These are phyloP conservation scores for Calvatia gigantea DNA, from an alignment of 768 basidiomycete species.

Conservation along the genomic window DNA sequence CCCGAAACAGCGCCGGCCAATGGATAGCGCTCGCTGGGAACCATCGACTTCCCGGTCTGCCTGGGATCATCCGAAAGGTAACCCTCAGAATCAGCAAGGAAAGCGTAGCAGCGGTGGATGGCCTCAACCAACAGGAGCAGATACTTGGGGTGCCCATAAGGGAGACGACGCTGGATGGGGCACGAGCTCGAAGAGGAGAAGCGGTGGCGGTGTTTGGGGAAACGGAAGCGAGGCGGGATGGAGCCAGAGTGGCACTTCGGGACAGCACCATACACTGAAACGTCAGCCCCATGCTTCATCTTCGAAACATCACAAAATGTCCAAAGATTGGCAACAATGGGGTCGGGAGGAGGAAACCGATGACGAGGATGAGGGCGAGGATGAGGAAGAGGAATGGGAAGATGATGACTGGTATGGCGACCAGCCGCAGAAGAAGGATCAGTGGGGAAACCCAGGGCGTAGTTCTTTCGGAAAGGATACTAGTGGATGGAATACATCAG, in stretches of 20 bases:
- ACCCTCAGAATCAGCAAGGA: neutral
- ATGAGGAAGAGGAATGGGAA: constrained; percentile 15
- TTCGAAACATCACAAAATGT: constrained; percentile 15
- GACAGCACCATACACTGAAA: constrained; percentile 15
- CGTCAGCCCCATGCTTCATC: constrained; percentile 8
- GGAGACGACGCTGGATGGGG: neutral
- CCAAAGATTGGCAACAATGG: constrained; percentile 31
- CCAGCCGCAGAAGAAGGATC: neutral
- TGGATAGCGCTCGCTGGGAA: neutral
- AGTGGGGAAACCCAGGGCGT: neutral
- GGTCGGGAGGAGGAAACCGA: constrained; percentile 12
- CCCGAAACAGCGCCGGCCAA: neutral
- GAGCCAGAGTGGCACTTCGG: constrained; percentile 8
- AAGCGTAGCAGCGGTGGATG: neutral
- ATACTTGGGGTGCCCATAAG: neutral
- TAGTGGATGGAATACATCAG: constrained; percentile 8
- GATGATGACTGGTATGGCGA: constrained; percentile 11
- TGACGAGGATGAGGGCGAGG: constrained; percentile 9
- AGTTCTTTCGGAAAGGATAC: constrained; percentile 6
- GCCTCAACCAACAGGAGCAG: neutral
- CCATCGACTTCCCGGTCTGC: neutral
- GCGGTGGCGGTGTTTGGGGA: neutral
- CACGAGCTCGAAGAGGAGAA: constrained; percentile 1
- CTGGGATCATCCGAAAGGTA: neutral
- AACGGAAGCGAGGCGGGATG: constrained; percentile 6